Base-by-base conservation (phyloP, 495 filamentous ascomycete genomes). In the Lichenothelia convexa region DNA sequence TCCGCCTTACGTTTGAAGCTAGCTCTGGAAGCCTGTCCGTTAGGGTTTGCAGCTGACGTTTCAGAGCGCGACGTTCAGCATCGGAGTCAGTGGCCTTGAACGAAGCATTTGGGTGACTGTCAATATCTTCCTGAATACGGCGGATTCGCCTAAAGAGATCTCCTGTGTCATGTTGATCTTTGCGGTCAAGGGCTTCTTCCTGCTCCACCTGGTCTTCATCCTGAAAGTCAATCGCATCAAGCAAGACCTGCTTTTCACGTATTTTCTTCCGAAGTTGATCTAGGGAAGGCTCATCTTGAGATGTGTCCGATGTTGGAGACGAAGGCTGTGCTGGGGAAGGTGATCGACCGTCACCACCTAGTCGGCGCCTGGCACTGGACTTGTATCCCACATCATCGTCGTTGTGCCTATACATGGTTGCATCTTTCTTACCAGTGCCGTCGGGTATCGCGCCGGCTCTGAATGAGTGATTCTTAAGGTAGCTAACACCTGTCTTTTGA, bases 171-270 rank as follows among this genome's bases (percentile, higher is more conserved):
- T 82, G 75, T 36, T 84, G 72, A 55, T 99, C 91, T 38, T 77
- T 72, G 31, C 89, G 75, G 49, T 95, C 91, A 18, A 94, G 67
- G 15, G 75, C 75, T 42, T 94, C 89, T 43, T 95, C 89, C 53
- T 94, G 80, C 46, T 95, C 91, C 2, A 70, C 73, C 32, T 71
- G 67, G 51, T 80, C 81, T 56, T 94, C 86, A 45, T 95, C 91
- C 47, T 84, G 79, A 55, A 93, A 94, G 50, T 99, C 91, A 54
- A 93, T 85, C 2, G 91, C 89, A 53, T 95, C 87, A n/a, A 99
- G 66, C 46, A 99, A 64, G 12, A 99, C 71, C 55, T 93, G 83
- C 52, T 89, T 85, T 61, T 99, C 91, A 31, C 75, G 80, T 42
- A 99, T 84, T 55, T 82, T 83, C 65, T 95, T 99, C 20, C 67